phyloP scores from a whole-genome alignment of 2,329 filamentous ascomycete genomes.

The Fusarium chuoi region DNA sequence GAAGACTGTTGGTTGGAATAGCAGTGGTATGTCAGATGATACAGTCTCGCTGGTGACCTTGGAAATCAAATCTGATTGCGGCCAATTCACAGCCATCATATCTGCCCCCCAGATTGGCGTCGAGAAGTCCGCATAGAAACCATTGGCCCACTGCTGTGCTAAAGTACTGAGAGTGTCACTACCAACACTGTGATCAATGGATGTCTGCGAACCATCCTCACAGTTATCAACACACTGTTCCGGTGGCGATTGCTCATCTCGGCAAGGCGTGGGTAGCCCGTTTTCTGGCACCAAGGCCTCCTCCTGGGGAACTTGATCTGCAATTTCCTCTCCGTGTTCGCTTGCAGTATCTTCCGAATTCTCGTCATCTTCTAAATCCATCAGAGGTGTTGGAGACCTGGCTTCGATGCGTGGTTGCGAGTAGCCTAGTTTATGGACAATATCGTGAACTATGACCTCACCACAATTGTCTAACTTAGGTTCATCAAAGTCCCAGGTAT shows the following conservation, averaged over 20 bases:
- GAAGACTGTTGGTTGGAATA: not conserved
- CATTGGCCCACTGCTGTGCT: not conserved
- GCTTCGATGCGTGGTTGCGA: not conserved
- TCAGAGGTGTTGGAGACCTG: not conserved
- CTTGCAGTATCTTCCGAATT: not conserved
- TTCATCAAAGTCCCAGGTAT: not conserved
- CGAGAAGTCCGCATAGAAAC: not conserved
- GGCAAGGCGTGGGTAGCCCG: not conserved
- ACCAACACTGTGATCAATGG: rapidly evolving
- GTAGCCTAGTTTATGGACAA: not conserved
- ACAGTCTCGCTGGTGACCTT: not conserved
- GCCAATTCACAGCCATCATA: not conserved
- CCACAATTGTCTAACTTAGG: not conserved
- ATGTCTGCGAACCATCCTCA: rapidly evolving
- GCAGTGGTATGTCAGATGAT: not conserved
- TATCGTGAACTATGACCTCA: not conserved
- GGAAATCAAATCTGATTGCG: no score
- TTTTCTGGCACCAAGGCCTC: not conserved
- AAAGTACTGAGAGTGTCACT: rapidly evolving
- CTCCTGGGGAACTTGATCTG: rapidly evolving
- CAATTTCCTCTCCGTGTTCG: rapidly evolving
- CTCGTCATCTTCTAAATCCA: rapidly evolving
- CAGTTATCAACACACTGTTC: rapidly evolving
- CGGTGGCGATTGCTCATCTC: not conserved
- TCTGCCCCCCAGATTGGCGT: not conserved